Base-by-base conservation (phyloP, 768 basidiomycete genomes). In the Mycena leptocephala region DNA sequence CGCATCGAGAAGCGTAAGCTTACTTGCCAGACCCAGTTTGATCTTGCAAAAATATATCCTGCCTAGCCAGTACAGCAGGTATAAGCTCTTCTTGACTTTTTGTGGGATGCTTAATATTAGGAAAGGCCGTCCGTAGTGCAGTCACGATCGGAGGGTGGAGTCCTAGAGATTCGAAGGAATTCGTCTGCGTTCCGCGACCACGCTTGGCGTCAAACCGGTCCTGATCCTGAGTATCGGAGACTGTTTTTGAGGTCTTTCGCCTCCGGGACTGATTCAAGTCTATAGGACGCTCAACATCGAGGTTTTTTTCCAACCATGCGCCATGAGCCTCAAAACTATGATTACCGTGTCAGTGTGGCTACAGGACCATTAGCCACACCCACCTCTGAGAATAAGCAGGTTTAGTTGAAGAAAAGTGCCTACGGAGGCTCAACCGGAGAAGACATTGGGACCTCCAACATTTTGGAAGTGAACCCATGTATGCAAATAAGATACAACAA, bases 21-120 rank as follows among this genome's bases (percentile, higher is more conserved):
- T 81, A 95, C 95, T 96, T 96, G 86, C 95, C 95, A 56, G 92
- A 91, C 6, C 95, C 95, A n/a, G 95, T 94, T 30, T 85, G 85
- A 76, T 95, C 95, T 76, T 90, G 92, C 67, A 96, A 78, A 18
- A 95, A 83, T 22, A 95, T 86, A 81, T 95, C 92, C 79, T 89
- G 89, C 9, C 88, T 88, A 24, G 81, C 80, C 35, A 93, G 74
- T 11, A 95, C 86, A 22, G 92, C 94, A 4, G 91, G 90, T 71
- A 95, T 92, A 67, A 95, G 90, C 65, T 85, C 84, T 53, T 82
- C 85, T 81, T 96, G 95, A 37, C 89, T 89, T 16, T 85, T 82
- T 0, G 95, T 95, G 4, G 94, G 93, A 43, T 82, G 72, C 74
- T 84, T 81, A 33, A 95, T 87, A 66, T 88, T 85, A 2, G 94